These are phyloP conservation scores for Cyclotella choctawhatcheeana DNA, from an alignment of 108 stramenopile genomes.

Conservation along the genomic window DNA sequence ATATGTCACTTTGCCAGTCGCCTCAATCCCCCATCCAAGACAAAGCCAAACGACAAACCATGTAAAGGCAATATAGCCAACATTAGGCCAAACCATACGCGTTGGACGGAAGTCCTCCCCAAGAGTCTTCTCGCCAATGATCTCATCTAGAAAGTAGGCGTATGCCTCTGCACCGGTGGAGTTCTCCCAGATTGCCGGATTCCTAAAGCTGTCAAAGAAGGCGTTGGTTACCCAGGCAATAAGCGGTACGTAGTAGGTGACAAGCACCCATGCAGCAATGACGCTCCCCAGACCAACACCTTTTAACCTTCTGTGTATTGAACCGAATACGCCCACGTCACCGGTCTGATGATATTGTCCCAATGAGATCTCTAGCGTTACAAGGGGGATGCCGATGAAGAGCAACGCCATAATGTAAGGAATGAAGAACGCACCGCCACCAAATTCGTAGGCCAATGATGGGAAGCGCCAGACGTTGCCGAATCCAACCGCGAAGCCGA, in stretches of 20 bases:
- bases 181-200: constrained; percentile 35
- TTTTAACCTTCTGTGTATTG: constrained; percentile 54
- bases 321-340: constrained; percentile 64
- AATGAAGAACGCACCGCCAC: constrained; percentile 72
- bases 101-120: constrained; percentile 51
- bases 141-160: constrained; percentile 47
- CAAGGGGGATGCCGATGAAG: constrained; percentile 70
- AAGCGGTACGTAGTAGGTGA: constrained; percentile 55
- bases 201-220: constrained; percentile 56
- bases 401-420: constrained; percentile 76
- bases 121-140: constrained; percentile 57
- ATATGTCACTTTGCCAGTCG: constrained; percentile 65
- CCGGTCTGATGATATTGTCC: constrained; percentile 65
- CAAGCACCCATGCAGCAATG: constrained; percentile 56
- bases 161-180: constrained; percentile 49
- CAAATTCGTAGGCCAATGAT: constrained; percentile 61
- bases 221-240: constrained; percentile 51
- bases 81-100: constrained; percentile 56
- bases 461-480: constrained; percentile 86
- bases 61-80: constrained; percentile 47
- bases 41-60: constrained; percentile 56
- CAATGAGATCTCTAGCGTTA: constrained; percentile 62
- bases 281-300: constrained; percentile 61
- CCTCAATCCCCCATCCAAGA: constrained; percentile 58
- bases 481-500: constrained; percentile 54